These are phyloP conservation scores for Hypocreales sp. DNA, from an alignment of 2,329 filamentous ascomycete genomes.

Conservation along the genomic window DNA sequence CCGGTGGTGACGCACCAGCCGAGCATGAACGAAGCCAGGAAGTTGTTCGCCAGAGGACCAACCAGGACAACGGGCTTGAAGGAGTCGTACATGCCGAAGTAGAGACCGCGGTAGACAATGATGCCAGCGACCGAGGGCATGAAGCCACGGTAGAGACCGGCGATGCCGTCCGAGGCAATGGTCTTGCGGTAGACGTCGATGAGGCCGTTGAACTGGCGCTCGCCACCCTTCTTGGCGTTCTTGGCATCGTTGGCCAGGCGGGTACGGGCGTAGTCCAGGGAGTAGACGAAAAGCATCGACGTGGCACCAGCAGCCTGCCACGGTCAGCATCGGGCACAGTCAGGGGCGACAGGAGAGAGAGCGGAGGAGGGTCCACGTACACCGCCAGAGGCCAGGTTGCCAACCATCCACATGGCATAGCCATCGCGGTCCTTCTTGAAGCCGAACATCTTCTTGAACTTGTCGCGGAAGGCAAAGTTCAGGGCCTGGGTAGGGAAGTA, in stretches of 20 bases:
- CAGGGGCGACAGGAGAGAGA: neutral
- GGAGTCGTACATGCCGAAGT: conserved; percentile 99
- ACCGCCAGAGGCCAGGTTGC: conserved; percentile 99
- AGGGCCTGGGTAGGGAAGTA: conserved; percentile 99
- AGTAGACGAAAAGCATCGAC: conserved; percentile 99
- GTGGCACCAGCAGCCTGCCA: conserved; percentile 87
- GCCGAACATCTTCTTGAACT: conserved; percentile 99
- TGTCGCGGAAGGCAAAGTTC: conserved; percentile 99
- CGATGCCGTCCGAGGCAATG: conserved; percentile 93
- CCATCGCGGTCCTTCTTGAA: conserved; percentile 99
- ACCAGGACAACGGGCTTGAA: conserved; percentile 97
- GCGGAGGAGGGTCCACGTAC: conserved; percentile 39
- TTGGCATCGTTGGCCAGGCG: conserved; percentile 99
- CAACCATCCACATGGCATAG: conserved; percentile 97
- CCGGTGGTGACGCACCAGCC: conserved; percentile 98
- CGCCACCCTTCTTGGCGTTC: conserved; percentile 91
- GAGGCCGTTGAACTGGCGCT: conserved; percentile 99
- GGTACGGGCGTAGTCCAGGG: conserved; percentile 99
- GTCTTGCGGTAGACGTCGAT: conserved; percentile 99
- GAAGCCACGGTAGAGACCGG: conserved; percentile 99
- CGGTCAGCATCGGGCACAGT: conserved; percentile 3
- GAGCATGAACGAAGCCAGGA: conserved; percentile 97
- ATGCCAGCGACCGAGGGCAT: conserved; percentile 98
- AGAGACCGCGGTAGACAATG: conserved; percentile 99
- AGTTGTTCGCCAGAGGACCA: conserved; percentile 89